These are phyloP conservation scores for Geotrichum phurueaensis DNA, from an alignment of 1,139 yeast species.

Conservation along the genomic window DNA sequence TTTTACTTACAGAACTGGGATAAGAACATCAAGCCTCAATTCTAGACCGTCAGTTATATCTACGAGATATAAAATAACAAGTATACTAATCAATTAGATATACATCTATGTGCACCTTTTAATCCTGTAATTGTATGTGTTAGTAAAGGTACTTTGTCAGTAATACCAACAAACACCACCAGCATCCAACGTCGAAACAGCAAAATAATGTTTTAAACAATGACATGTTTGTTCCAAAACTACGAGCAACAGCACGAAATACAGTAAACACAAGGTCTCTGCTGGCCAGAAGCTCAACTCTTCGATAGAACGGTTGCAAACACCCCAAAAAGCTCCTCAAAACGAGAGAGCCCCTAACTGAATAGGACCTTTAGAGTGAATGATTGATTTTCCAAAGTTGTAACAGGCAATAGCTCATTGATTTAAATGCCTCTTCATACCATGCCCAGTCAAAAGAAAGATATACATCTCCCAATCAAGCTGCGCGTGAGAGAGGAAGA, in stretches of 20 bases:
- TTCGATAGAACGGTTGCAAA: conserved; percentile 40
- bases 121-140: neutral
- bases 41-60: neutral
- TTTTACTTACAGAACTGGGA: no score
- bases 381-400: conserved; percentile 85
- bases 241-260: conserved; percentile 33
- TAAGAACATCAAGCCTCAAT: no score
- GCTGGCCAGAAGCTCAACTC: conserved; percentile 36
- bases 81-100: neutral
- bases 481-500: conserved; percentile 29
- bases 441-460: neutral
- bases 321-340: conserved; percentile 40
- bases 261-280: conserved; percentile 7
- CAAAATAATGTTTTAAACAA: neutral
- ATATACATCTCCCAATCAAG: neutral
- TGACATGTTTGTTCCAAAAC: conserved; percentile 38
- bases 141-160: neutral
- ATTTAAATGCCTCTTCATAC: conserved; percentile 6
- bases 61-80: neutral
- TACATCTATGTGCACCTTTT: neutral
- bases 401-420: conserved; percentile 57
- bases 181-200: neutral
- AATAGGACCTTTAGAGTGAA: conserved; percentile 43
- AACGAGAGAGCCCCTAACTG: conserved; percentile 35
- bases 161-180: neutral